phyloP scores from a whole-genome alignment of 169 alveolate genomes.

The Cryptosporidium sp. region DNA sequence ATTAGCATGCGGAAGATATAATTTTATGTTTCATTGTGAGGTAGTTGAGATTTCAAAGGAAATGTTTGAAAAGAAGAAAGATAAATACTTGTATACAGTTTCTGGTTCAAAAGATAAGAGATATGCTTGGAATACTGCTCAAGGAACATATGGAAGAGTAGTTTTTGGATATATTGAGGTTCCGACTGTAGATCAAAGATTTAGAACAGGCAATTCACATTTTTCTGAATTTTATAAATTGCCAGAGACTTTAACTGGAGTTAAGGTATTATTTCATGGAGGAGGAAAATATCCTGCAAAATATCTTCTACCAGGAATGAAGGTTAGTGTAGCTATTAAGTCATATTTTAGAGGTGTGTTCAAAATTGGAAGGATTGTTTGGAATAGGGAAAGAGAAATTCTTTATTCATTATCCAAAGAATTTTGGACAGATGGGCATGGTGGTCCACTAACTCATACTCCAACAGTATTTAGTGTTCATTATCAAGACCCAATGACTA shows the following conservation, averaged over 20 bases:
- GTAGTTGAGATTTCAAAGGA: slow-evolving; percentile 6
- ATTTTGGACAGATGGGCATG: slow-evolving; percentile 72
- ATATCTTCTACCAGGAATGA: slow-evolving; percentile 55
- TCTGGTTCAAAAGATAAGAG: neutral
- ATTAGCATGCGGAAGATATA: slow-evolving; percentile 66
- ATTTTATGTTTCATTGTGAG: slow-evolving; percentile 61
- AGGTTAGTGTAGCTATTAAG: slow-evolving; percentile 56
- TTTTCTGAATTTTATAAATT: slow-evolving; percentile 55
- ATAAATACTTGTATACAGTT: slow-evolving; percentile 17
- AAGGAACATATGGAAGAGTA: slow-evolving; percentile 74
- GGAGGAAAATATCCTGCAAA: slow-evolving; percentile 70
- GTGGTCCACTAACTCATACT: slow-evolving; percentile 54
- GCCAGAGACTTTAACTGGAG: slow-evolving; percentile 39
- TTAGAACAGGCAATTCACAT: neutral
- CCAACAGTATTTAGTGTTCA: slow-evolving; percentile 74
- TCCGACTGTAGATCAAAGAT: slow-evolving; percentile 22
- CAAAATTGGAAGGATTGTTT: slow-evolving; percentile 42
- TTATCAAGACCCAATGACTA: slow-evolving; percentile 26
- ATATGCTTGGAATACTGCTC: slow-evolving; percentile 71
- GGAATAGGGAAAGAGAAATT: slow-evolving; percentile 73
- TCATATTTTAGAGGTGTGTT: slow-evolving; percentile 55
- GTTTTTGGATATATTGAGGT: slow-evolving; percentile 73
- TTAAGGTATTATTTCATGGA: slow-evolving; percentile 50
- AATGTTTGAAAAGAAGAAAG: slow-evolving; percentile 28
- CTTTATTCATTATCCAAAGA: slow-evolving; percentile 51